Conservation (phyloP, 1,139 yeast species). For the Candida sp. region DNA sequence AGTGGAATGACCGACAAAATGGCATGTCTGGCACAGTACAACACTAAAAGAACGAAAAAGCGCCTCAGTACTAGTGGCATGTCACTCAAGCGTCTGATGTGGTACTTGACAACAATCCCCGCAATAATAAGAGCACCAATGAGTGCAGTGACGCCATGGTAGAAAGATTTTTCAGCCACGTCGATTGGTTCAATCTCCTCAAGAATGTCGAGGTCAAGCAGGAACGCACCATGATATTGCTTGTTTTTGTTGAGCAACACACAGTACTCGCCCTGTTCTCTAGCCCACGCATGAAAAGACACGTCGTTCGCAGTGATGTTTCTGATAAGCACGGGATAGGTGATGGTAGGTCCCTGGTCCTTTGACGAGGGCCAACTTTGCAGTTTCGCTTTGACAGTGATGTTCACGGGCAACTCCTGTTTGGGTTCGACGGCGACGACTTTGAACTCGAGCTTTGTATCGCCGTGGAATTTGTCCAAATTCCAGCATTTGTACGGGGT, state of each 20-base stretch:
- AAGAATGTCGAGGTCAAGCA: neutral
- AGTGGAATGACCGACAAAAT: neutral
- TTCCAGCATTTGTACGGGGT: neutral
- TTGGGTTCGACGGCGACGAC: neutral
- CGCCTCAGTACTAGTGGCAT: neutral
- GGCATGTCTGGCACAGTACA: neutral
- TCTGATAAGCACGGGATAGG: neutral
- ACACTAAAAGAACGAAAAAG: neutral
- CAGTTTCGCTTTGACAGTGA: neutral
- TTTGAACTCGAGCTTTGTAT: neutral
- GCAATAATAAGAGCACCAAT: constrained; percentile 1
- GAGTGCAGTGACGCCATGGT: neutral
- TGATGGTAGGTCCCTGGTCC: neutral
- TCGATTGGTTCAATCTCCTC: neutral
- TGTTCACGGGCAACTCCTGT: neutral
- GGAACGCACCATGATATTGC: neutral
- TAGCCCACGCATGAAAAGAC: neutral
- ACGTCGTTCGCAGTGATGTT: neutral
- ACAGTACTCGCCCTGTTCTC: neutral
- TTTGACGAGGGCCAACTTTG: neutral
- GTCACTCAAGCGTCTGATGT: neutral
- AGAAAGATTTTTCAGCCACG: neutral
- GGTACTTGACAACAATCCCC: neutral
- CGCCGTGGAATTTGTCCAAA: neutral
- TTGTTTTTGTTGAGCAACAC: neutral